A percentile compares a stretch with the other conserved stretches of the same genome.
These are phyloP conservation scores for Clarireedia hainanense DNA, from an alignment of 2,329 filamentous ascomycete species.

Conservation along the genomic window DNA sequence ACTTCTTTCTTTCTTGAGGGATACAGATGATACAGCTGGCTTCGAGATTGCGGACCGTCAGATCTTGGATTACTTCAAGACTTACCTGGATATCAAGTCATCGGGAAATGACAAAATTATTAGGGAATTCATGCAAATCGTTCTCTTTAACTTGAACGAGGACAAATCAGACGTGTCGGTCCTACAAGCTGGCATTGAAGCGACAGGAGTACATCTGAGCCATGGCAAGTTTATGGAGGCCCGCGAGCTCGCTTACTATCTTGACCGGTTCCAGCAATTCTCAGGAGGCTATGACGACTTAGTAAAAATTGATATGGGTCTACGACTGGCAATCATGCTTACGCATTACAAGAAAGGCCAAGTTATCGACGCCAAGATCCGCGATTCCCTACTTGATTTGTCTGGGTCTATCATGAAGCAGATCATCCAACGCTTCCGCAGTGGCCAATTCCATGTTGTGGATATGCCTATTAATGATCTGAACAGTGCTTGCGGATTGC, in stretches of 20 bases:
- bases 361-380: conserved; percentile 28
- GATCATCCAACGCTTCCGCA: conserved; percentile 35
- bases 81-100: conserved; percentile 24
- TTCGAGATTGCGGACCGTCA: conserved; percentile 27
- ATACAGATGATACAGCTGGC: conserved; percentile 34
- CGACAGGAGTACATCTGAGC: conserved; percentile 30
- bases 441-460: conserved; percentile 37
- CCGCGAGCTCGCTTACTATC: conserved; percentile 35
- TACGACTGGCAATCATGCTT: conserved; percentile 38
- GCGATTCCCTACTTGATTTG: conserved; percentile 31
- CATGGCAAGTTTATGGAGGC: conserved; percentile 34
- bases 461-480: conserved; percentile 38
- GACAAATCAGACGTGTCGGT: conserved; percentile 33
- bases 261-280: conserved; percentile 35
- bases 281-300: conserved; percentile 35
- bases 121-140: conserved; percentile 17
- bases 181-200: conserved; percentile 29
- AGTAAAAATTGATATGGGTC: conserved; percentile 35
- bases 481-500: conserved; percentile 36
- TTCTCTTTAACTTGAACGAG: conserved; percentile 19
- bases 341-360: conserved; percentile 35
- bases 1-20: conserved; percentile 25
- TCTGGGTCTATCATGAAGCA: conserved; percentile 34
- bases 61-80: conserved; percentile 31
- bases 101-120: conserved; percentile 27